These are phyloP conservation scores for Rhizophora mangle DNA, from an alignment of 345 rosid species.

Conservation along the genomic window DNA sequence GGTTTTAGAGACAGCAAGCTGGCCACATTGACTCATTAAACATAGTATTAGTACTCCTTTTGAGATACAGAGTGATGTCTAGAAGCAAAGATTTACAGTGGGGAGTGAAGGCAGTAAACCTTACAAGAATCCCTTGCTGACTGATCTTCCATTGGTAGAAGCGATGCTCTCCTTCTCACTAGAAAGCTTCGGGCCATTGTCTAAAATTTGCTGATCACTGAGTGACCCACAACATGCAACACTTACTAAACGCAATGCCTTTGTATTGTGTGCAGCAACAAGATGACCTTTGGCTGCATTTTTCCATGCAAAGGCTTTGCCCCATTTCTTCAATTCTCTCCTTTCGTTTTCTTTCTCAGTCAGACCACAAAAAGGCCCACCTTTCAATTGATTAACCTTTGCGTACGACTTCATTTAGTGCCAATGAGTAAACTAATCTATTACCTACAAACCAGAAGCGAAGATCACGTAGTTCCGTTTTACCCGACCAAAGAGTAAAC, in stretches of 20 bases:
- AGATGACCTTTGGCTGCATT: constrained; percentile 1
- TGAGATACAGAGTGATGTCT: too few relatives aligned
- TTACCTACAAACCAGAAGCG: neutral
- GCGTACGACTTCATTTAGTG: constrained; percentile 5
- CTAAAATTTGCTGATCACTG: constrained; percentile 19
- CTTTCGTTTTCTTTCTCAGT: neutral
- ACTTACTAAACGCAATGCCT: constrained; percentile 6
- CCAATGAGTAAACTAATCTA: constrained; percentile 1
- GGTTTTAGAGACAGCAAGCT: too few relatives aligned
- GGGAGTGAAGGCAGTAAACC: neutral
- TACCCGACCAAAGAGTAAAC: constrained; percentile 3
- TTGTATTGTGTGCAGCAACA: constrained; percentile 1
- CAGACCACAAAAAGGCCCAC: constrained; percentile 15
- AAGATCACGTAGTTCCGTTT: neutral
- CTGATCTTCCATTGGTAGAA: constrained; percentile 16
- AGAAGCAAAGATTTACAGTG: too few relatives aligned
- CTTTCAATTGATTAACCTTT: constrained; percentile 12
- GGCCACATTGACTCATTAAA: too few relatives aligned
- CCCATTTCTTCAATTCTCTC: constrained; percentile 12
- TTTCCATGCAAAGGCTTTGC: constrained; percentile 3
- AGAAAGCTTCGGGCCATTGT: constrained; percentile 11
- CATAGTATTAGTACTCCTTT: too few relatives aligned
- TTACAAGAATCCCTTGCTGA: constrained; percentile 21
- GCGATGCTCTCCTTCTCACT: neutral
- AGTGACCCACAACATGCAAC: constrained; percentile 26